Evolutionary conservation across 2,329 filamentous ascomycete genomes (phyloP), one percentile per base, ranked within the genome.

Genomic region (Madurella mycetomatis): DNA sequence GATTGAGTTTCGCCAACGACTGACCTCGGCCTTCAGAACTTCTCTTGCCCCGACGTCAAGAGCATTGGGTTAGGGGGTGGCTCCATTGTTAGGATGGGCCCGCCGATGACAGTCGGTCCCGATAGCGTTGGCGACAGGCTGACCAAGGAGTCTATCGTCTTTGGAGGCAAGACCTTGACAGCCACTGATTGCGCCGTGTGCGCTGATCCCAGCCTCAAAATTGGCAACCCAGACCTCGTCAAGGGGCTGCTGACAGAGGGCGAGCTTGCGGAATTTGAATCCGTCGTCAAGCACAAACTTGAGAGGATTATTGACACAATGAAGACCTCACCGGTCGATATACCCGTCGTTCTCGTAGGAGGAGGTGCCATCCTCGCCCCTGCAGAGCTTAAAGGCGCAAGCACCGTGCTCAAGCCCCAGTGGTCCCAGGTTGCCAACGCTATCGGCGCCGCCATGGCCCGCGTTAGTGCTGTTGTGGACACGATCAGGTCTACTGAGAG

Each of bases 341-440:
- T 84, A 1, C 77, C 80, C 0, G 82, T 86, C 0, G 66, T 86
- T 1, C 76, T 86, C 0, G 84, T 87, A 0, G 84, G 84, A 8
- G 84, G 84, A 0, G 84, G 84, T 4, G 80, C 82, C 1, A 71
- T 85, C 9, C 74, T 86, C 42, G 77, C 79, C 0, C 82, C 81
- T 0, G 72, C 79, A 37, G 66, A 74, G n/a, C 69, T 86, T 0
- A 69, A 70, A 32, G 82, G 82, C 1, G 82, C 81, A 9, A 81
- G 78, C 55, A 72, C 69, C 32, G 78, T 85, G 1, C 66, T 83
- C 43, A 82, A 79, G 58, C 81, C 81, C 0, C 69, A 75, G 41
- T 83, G 76, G 71, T 78, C 80, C 1, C 76, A 76, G 2, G 80
- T 86, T 1, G 83, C 84, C 9, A 86, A 86, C 62, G 83, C 83